Percentiles rank a stretch among this genome's conserved stretches.
Evolutionary conservation across 805 yeast species (phyloP).

Genomic region (Metschnikowia colocasiae): DNA sequence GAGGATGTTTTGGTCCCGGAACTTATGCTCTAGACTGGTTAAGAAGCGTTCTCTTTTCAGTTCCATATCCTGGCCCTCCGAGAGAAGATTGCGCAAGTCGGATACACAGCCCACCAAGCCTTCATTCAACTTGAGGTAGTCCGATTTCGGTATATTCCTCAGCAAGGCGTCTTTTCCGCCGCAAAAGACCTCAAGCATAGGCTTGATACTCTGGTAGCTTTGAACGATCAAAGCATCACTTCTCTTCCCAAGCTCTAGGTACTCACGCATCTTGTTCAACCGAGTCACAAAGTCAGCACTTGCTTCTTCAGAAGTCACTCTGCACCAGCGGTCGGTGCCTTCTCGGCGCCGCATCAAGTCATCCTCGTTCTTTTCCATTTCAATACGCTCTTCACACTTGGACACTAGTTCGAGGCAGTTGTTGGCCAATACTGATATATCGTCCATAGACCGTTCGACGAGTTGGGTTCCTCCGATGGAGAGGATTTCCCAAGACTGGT

Average conservation of each 20-base stretch:
- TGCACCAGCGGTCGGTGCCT: constrained; percentile 54
- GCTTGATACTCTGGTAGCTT: constrained; percentile 48
- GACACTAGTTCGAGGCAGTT: constrained; percentile 42
- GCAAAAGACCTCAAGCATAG: constrained; percentile 41
- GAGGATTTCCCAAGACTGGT: constrained; percentile 52
- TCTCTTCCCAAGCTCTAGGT: constrained; percentile 51
- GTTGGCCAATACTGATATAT: constrained; percentile 41
- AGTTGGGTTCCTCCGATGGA: constrained; percentile 49
- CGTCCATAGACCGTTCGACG: constrained; percentile 41
- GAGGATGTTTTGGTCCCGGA: constrained; percentile 45
- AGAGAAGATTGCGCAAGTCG: constrained; percentile 34
- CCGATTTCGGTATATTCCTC: constrained; percentile 39
- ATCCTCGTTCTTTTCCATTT: constrained; percentile 55
- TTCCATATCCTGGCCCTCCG: constrained; percentile 29
- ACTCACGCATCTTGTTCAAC: constrained; percentile 43
- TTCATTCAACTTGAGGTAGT: constrained; percentile 32
- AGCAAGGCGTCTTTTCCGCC: constrained; percentile 36
- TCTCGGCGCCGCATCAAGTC: constrained; percentile 44
- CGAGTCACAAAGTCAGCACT: constrained; percentile 38
- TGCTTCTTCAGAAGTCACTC: constrained; percentile 46
- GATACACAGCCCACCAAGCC: constrained; percentile 27
- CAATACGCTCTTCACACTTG: constrained; percentile 44
- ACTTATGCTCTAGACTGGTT: constrained; percentile 41
- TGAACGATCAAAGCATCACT: constrained; percentile 56
- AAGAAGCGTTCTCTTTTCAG: constrained; percentile 38